Conservation (phyloP, 805 yeast genomes). For the Blastobotrys robertii region DNA sequence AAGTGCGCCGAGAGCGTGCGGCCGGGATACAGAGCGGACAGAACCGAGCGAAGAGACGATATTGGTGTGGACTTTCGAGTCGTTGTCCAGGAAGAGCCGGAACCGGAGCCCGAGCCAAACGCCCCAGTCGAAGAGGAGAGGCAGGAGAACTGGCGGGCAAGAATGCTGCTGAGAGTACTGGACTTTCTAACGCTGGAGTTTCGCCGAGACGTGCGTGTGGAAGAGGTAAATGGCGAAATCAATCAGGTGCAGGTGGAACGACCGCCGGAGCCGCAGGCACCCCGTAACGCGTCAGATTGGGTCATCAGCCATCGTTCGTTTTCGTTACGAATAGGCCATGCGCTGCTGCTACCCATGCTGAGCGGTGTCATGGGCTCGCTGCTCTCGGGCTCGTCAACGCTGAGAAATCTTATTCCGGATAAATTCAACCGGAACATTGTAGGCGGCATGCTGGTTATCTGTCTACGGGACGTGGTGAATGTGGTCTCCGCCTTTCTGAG, state of each 20-base stretch:
- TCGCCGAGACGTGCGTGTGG: background rate
- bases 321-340: constrained; percentile 11
- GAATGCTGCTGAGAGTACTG: no score
- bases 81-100: background rate
- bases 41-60: constrained; percentile 2
- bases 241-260: background rate
- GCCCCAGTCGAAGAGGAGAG: background rate
- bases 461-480: constrained; percentile 18
- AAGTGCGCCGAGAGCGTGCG: constrained; percentile 11
- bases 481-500: constrained; percentile 17
- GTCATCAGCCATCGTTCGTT: constrained; percentile 10
- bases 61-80: constrained; percentile 1
- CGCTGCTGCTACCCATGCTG: constrained; percentile 13
- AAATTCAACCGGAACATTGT: constrained; percentile 18
- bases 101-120: background rate
- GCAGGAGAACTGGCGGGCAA: background rate
- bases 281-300: constrained; percentile 12
- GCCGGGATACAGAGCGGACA: constrained; percentile 4
- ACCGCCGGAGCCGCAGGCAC: background rate
- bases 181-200: no score
- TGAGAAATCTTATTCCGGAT: constrained; percentile 12
- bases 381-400: constrained; percentile 9
- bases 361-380: constrained; percentile 13
- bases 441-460: constrained; percentile 17
- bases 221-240: background rate